A percentile compares a stretch with the other conserved stretches of the same genome.
Conservation (phyloP, 306 rosid genomes). For the Vigna unguiculata region DNA sequence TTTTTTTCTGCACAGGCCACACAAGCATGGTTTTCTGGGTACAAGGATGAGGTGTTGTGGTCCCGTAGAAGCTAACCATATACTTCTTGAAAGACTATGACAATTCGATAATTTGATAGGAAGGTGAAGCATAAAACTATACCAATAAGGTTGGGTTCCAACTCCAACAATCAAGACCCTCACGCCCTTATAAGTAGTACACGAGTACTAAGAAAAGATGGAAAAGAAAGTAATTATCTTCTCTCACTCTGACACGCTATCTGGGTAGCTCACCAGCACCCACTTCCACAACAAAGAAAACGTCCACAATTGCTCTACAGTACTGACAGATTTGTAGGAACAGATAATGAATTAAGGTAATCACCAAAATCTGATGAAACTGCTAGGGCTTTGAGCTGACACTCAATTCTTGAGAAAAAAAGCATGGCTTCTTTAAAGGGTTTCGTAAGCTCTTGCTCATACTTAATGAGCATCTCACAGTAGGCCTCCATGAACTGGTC, state of each 20-base stretch:
- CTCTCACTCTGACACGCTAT: constrained; percentile 1
- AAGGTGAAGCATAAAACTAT: too few species aligned
- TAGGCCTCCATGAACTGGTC: constrained; percentile 99
- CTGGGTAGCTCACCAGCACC: constrained; percentile 14
- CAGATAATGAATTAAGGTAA: constrained; percentile 1
- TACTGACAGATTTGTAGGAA: constrained; percentile 26
- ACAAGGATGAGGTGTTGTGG: too few species aligned
- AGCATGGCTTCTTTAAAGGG: constrained; percentile 98
- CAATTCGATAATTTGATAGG: too few species aligned
- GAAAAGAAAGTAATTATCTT: too few species aligned
- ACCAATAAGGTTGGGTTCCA: too few species aligned
- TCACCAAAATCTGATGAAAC: constrained; percentile 74
- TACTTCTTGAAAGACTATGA: too few species aligned
- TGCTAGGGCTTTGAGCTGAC: constrained; percentile 81
- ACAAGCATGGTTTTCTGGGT: background rate
- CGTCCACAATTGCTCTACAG: constrained; percentile 6
- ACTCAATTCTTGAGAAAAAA: constrained; percentile 77
- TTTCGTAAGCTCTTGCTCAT: constrained; percentile 91
- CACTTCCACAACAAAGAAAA: constrained; percentile 19
- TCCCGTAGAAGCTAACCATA: too few species aligned
- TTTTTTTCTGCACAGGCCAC: constrained; percentile 7
- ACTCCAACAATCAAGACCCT: too few species aligned
- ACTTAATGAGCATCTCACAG: constrained; percentile 95
- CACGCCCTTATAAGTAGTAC: too few species aligned
- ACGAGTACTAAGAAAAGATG: too few species aligned